These are phyloP conservation scores for Scutellaria baicalensis DNA, from an alignment of 257 asterid genomes.

Conservation along the genomic window DNA sequence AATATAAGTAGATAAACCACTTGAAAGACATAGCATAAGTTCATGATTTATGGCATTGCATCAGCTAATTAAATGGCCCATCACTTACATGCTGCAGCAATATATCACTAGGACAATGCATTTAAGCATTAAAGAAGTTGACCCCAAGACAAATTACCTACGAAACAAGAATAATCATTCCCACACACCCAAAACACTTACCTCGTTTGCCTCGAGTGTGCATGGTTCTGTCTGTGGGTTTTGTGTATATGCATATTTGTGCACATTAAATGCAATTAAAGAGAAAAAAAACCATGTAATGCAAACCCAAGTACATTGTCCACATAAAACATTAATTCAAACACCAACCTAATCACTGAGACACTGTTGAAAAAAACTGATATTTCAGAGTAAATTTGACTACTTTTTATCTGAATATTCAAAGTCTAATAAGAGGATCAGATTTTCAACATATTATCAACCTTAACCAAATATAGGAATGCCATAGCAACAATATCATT, in stretches of 20 bases:
- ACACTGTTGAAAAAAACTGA: background rate
- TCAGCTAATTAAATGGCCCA: background rate
- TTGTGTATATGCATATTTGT: background rate
- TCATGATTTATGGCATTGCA: background rate
- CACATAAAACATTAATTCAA: background rate
- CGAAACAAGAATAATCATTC: background rate
- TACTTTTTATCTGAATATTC: background rate
- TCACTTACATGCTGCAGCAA: background rate
- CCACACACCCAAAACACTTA: background rate
- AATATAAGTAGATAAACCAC: background rate
- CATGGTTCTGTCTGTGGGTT: background rate
- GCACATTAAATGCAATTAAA: background rate
- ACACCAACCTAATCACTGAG: background rate
- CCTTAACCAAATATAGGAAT: background rate
- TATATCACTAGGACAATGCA: background rate
- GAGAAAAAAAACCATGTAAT: background rate
- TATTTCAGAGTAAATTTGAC: background rate
- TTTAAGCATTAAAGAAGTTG: background rate
- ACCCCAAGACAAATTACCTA: background rate
- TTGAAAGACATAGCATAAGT: background rate
- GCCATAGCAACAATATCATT: background rate
- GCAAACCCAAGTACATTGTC: background rate
- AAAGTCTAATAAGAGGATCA: background rate
- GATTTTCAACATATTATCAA: background rate
- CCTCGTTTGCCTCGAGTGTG: background rate